Conservation (phyloP, 148 eudicot species). For the Vaccinium vitisidaea region DNA sequence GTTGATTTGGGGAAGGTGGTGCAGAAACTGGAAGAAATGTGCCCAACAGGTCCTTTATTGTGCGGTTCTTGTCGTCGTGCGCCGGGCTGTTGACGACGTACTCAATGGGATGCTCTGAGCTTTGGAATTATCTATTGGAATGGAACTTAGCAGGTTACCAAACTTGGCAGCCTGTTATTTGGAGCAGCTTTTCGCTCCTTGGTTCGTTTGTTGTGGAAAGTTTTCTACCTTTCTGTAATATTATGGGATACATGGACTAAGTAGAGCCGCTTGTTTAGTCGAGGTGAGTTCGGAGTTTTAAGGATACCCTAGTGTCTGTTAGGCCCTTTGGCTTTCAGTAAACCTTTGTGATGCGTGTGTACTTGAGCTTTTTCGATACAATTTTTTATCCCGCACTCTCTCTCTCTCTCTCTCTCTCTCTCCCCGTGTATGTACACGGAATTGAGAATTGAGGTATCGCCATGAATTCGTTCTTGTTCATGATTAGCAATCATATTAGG, state of each 20-base stretch:
- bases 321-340: neutral
- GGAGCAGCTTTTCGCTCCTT: neutral
- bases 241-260: neutral
- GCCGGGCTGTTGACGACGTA: neutral
- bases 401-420: neutral
- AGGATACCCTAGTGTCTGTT: neutral
- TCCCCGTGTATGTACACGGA: too few relatives aligned
- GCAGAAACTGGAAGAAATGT: neutral
- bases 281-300: neutral
- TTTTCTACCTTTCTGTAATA: conserved; percentile 7
- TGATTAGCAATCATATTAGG: too few relatives aligned
- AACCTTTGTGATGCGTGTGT: neutral
- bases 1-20: neutral
- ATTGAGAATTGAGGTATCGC: neutral
- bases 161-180: neutral
- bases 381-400: too few relatives aligned
- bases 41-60: neutral
- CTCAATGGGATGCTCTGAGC: neutral
- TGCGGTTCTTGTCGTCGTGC: neutral
- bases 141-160: neutral
- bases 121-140: neutral
- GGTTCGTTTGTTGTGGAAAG: conserved; percentile 1
- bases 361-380: neutral
- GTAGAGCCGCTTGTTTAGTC: neutral
- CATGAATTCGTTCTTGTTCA: neutral